Evolutionary conservation across 768 basidiomycete genomes (phyloP).

Genomic region (Glaciozyma antarctica): DNA sequence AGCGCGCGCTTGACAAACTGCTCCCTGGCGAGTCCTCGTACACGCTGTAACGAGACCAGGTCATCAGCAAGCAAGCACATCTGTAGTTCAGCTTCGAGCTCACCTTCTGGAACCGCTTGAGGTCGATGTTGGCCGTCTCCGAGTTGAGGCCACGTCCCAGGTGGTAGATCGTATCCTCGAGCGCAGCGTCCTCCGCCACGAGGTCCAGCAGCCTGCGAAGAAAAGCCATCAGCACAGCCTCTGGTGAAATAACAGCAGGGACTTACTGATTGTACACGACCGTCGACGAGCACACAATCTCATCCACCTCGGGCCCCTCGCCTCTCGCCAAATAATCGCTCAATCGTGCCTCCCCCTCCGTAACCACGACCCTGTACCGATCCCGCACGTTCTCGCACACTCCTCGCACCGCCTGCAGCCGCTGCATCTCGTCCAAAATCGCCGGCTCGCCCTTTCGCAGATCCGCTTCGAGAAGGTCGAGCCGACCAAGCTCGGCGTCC

Average conservation of each 20-base stretch:
- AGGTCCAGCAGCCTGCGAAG: slow-evolving; percentile 71
- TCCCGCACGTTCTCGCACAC: slow-evolving; percentile 73
- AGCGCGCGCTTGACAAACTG: slow-evolving; percentile 95
- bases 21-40: slow-evolving; percentile 79
- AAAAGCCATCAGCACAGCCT: background rate
- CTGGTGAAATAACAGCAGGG: slow-evolving; percentile 15
- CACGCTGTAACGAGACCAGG: slow-evolving; percentile 48
- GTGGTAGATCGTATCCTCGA: slow-evolving; percentile 97
- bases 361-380: slow-evolving; percentile 56
- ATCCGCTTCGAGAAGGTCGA: slow-evolving; percentile 72
- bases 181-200: slow-evolving; percentile 98
- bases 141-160: slow-evolving; percentile 80
- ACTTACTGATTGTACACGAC: slow-evolving; percentile 96
- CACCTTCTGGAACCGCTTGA: slow-evolving; percentile 87
- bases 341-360: slow-evolving; percentile 61
- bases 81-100: background rate
- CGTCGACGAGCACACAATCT: slow-evolving; percentile 85
- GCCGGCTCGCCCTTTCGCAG: slow-evolving; percentile 84
- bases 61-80: slow-evolving; percentile 8
- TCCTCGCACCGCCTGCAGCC: slow-evolving; percentile 82
- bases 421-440: slow-evolving; percentile 89
- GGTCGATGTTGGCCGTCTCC: slow-evolving; percentile 67
- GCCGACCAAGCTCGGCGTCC: slow-evolving; percentile 56
- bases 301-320: slow-evolving; percentile 80
- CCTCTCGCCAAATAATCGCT: slow-evolving; percentile 69